These are phyloP conservation scores for Leptographium lundbergii DNA, from an alignment of 2,329 filamentous ascomycete genomes.

Conservation along the genomic window DNA sequence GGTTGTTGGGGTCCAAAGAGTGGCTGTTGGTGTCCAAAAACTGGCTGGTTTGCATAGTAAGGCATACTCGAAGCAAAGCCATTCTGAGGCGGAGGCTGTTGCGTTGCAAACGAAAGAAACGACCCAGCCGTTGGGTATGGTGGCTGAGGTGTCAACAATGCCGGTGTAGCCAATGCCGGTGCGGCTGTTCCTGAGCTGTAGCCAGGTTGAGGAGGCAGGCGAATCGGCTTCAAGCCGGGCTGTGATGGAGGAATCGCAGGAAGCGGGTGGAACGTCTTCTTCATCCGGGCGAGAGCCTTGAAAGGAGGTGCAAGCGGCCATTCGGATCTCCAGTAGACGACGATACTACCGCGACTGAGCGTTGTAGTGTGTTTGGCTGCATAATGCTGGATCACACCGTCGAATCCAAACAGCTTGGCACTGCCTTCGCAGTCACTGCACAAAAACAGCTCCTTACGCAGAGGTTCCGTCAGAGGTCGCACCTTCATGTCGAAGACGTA, in stretches of 20 bases:
- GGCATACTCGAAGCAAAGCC: neutral
- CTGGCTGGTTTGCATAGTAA: neutral
- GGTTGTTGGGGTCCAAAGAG: too few species aligned
- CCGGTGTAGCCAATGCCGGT: neutral
- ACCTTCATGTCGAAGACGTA: constrained; percentile 72
- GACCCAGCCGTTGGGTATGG: neutral
- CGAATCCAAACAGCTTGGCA: constrained; percentile 59
- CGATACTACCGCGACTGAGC: constrained; percentile 57
- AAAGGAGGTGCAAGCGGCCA: constrained; percentile 72
- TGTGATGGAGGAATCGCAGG: constrained; percentile 1
- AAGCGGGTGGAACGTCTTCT: constrained; percentile 10
- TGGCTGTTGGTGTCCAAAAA: neutral
- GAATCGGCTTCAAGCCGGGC: neutral
- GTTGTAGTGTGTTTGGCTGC: constrained; percentile 66
- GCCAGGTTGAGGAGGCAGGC: neutral
- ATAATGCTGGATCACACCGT: constrained; percentile 71
- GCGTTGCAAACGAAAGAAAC: neutral
- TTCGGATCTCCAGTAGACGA: constrained; percentile 69
- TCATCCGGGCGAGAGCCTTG: constrained; percentile 41
- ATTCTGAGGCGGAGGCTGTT: neutral
- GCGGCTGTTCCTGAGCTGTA: neutral
- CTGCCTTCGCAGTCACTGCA: constrained; percentile 57
- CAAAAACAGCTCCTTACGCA: constrained; percentile 60
- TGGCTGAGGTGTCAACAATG: neutral
- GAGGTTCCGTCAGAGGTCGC: constrained; percentile 52